Evolutionary conservation across 2,329 filamentous ascomycete genomes (phyloP).

Genomic region (Cladophialophora immunda): DNA sequence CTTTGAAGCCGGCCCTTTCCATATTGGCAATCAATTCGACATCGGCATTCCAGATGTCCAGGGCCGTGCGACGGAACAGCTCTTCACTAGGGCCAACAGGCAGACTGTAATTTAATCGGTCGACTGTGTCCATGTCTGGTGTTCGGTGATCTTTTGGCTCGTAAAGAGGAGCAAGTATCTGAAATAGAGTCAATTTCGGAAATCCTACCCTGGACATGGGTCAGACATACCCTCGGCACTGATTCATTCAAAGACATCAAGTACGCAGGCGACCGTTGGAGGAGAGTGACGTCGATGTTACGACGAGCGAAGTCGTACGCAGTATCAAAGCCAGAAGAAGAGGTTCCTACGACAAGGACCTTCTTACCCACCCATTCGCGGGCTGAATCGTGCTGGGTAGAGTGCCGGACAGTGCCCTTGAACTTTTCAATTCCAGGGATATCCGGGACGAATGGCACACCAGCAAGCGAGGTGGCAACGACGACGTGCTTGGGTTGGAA

Average conservation of each 20-base stretch:
- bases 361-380: conserved; percentile 61
- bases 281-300: conserved; percentile 72
- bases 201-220: no score
- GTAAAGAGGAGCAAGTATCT: conserved; percentile 24
- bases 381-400: conserved; percentile 66
- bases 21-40: conserved; percentile 23
- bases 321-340: conserved; percentile 67
- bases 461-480: conserved; percentile 73
- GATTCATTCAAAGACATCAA: conserved; percentile 21
- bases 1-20: conserved; percentile 8
- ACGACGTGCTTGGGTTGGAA: conserved; percentile 70
- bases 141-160: conserved; percentile 23
- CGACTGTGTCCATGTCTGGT: conserved; percentile 22
- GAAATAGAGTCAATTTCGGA: background rate
- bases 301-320: conserved; percentile 70
- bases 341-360: conserved; percentile 71
- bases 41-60: conserved; percentile 25
- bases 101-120: conserved; percentile 19
- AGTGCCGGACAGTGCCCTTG: conserved; percentile 68
- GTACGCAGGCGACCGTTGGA: conserved; percentile 61
- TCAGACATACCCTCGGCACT: conserved; percentile 15
- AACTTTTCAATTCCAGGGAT: conserved; percentile 63
- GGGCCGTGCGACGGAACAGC: conserved; percentile 14
- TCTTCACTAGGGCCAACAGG: conserved; percentile 20
- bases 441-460: conserved; percentile 64